Evolutionary conservation across 192 early-diverging fungal species (phyloP).

Genomic region (Rhizophagus prolifer): DNA sequence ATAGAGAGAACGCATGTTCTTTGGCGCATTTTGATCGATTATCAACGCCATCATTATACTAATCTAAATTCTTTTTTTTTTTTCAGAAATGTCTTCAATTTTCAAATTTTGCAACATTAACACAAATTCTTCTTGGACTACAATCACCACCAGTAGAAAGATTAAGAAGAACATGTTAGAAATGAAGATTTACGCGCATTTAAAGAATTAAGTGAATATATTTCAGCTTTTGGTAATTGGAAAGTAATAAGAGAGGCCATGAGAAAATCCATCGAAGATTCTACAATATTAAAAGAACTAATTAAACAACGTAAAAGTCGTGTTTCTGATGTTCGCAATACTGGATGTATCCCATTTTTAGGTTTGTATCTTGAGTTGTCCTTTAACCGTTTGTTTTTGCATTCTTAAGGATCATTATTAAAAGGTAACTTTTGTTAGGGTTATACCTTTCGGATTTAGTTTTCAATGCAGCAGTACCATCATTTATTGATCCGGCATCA

Average conservation of each 20-base stretch:
- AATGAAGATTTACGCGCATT: constrained; percentile 43
- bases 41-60: too few relatives aligned
- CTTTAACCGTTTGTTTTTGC: not conserved
- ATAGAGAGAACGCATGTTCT: too few relatives aligned
- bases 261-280: constrained; percentile 51
- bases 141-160: constrained; percentile 56
- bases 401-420: not conserved
- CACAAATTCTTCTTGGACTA: constrained; percentile 59
- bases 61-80: not conserved
- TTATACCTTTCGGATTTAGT: constrained; percentile 60
- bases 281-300: constrained; percentile 31
- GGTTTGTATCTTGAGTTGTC: constrained; percentile 34
- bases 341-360: constrained; percentile 61
- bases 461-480: constrained; percentile 55
- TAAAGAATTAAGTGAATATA: constrained; percentile 51
- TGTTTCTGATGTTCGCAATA: constrained; percentile 30
- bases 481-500: constrained; percentile 41
- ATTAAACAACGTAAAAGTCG: constrained; percentile 21
- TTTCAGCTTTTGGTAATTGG: constrained; percentile 57
- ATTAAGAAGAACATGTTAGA: constrained; percentile 54
- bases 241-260: constrained; percentile 57
- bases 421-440: constrained; percentile 27
- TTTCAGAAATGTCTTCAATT: constrained; percentile 54
- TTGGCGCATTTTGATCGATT: too few relatives aligned
- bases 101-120: constrained; percentile 60